phyloP scores from a whole-genome alignment of 2,329 filamentous ascomycete species.

The Epichloe bromicola region DNA sequence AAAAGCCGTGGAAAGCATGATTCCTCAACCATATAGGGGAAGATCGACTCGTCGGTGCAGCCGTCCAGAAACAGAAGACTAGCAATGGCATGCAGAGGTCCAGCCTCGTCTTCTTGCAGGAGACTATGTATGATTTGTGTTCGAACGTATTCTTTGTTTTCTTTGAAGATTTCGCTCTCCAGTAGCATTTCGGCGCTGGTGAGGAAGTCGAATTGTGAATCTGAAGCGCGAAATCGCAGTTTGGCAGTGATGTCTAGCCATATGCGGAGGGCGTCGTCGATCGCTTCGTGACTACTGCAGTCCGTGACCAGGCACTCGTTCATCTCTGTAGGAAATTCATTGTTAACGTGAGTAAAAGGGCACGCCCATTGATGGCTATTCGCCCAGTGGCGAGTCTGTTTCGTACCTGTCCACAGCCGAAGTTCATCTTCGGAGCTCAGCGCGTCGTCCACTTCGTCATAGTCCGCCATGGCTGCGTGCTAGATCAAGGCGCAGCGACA shows the following conservation, averaged over 20 bases:
- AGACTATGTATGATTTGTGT: conserved; percentile 87
- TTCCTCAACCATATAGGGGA: conserved; percentile 78
- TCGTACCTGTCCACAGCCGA: conserved; percentile 76
- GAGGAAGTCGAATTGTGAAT: conserved; percentile 66
- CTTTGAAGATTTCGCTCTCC: conserved; percentile 58
- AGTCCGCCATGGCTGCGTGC: conserved; percentile 40
- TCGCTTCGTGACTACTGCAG: conserved; percentile 40
- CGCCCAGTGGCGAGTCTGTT: neutral
- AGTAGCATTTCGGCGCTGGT: conserved; percentile 70
- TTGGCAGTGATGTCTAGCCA: conserved; percentile 70
- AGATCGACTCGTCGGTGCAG: conserved; percentile 60
- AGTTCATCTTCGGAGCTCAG: conserved; percentile 57
- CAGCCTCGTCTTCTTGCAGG: conserved; percentile 67
- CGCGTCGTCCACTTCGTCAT: conserved; percentile 47
- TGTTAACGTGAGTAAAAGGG: conserved; percentile 8
- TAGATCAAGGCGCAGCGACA: conserved; percentile 14
- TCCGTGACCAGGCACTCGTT: conserved; percentile 30
- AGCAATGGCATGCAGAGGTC: conserved; percentile 68
- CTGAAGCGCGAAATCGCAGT: conserved; percentile 63
- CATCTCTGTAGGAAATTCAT: conserved; percentile 26
- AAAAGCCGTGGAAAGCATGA: conserved; percentile 73
- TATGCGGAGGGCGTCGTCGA: conserved; percentile 75
- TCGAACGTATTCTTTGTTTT: conserved; percentile 75
- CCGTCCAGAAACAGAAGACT: conserved; percentile 83
- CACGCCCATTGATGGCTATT: neutral